phyloP scores from a whole-genome alignment of 2,329 filamentous ascomycete genomes.

The Xenosphaeropsis pyriputrescens region DNA sequence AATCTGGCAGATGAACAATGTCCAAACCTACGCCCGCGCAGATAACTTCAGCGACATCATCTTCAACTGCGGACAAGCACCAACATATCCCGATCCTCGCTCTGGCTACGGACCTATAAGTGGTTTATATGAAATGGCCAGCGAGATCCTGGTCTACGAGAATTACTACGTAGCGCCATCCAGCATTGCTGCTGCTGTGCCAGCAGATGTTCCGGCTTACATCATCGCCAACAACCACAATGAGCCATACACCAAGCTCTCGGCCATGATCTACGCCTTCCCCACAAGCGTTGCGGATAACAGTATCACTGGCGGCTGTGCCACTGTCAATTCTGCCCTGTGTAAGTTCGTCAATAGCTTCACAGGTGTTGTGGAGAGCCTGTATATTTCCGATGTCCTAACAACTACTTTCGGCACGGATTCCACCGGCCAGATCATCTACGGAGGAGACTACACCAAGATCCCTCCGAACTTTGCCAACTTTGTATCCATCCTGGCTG shows the following conservation, averaged over 20 bases:
- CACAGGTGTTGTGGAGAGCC: not conserved
- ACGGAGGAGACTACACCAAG: not conserved
- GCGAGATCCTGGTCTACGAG: not conserved
- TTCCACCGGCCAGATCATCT: no score
- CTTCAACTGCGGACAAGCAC: not conserved
- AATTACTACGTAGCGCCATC: not conserved
- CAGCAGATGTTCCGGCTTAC: not conserved
- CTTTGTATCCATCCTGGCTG: no score
- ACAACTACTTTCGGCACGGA: not conserved
- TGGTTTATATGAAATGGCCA: not conserved
- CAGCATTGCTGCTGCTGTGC: not conserved
- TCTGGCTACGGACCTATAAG: not conserved
- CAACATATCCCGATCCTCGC: not conserved
- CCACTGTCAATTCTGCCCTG: not conserved
- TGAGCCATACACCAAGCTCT: not conserved
- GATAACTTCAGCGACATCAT: conserved; percentile 2
- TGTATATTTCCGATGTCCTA: not conserved
- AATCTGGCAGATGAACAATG: conserved; percentile 1
- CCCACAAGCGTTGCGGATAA: no score
- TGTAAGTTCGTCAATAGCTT: conserved; percentile 1
- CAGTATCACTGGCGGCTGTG: no score
- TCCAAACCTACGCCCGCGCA: not conserved
- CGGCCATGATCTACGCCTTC: no score
- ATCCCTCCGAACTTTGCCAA: not conserved
- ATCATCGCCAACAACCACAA: not conserved